These are phyloP conservation scores for Porphyra umbilicalis DNA, from an alignment of 31 red algal genomes.

Conservation along the genomic window DNA sequence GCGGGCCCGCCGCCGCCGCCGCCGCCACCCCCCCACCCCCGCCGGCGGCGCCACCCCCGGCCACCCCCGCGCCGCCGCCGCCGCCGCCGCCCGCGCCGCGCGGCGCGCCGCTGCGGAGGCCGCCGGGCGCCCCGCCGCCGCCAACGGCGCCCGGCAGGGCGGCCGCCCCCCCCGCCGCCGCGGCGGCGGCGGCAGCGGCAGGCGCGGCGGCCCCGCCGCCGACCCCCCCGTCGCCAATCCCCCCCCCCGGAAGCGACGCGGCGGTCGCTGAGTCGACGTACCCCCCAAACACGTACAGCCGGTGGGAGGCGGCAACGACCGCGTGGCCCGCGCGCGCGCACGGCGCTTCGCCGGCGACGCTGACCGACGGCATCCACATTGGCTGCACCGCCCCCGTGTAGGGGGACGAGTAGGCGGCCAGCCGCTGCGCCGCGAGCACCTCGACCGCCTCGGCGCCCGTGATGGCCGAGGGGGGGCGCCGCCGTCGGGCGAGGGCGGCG, in stretches of 20 bases:
- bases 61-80: not conserved
- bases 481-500: not conserved
- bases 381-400: not conserved
- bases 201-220: not conserved
- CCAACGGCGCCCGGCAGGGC: not conserved
- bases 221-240: not conserved
- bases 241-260: not conserved
- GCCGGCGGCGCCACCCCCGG: not conserved
- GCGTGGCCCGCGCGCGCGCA: slow-evolving; percentile 76
- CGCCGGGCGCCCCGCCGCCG: not conserved
- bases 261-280: slow-evolving; percentile 26
- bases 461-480: not conserved
- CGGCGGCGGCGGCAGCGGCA: too few relatives aligned
- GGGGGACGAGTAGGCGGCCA: not conserved
- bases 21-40: slow-evolving; percentile 15
- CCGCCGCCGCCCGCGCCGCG: not conserved
- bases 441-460: not conserved
- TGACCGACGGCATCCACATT: not conserved
- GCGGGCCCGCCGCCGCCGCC: slow-evolving; percentile 9
- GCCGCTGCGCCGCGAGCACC: not conserved
- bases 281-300: slow-evolving; percentile 91
- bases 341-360: not conserved
- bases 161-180: not conserved
- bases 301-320: slow-evolving; percentile 54
- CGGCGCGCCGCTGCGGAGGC: not conserved